Base-by-base conservation (phyloP, 176 grass and related monocot genomes). In the Chrysopogon serrulatus region DNA sequence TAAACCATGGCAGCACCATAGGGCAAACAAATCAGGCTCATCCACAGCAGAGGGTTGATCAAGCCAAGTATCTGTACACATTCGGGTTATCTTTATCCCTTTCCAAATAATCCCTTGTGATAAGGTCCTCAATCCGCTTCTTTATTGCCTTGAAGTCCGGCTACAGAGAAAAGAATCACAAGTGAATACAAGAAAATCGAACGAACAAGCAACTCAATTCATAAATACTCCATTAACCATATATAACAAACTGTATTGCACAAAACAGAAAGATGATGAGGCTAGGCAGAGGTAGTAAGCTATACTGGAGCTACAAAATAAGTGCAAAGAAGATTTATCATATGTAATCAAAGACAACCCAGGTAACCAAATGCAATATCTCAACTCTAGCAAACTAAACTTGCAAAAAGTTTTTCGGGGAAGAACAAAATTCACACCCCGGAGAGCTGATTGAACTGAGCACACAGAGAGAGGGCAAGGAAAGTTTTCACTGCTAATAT, bases 101-200 rank as follows among this genome's bases (percentile, higher is more conserved):
- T 88, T 93, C 94, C 75, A 96, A 68, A 83, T 96, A 96, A 61
- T 96, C 94, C 67, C 91, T 90, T 28, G 86, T 87, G 62, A 96
- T 96, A 80, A 96, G 88, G 61, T 93, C 91, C 77, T 96, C 94
- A 36, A 93, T 93, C 53, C 94, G 89, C 83, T 93, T 96, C 91
- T 96, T 93, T n/a, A 96, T 96, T 35, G 88, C 91, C 82, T 93
- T 93, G 86, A 96, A 91, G 84, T 96, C 94, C 11, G 94, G 94
- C 94, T 96, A 87, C 63, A 89, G 4, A 73, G 57, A 68, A 49
- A 61, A 37, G 41, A 65, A 11, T 57, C 17, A 23, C 36, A 79
- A 80, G 23, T 45, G 76, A 84, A 37, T 5, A 30, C 23, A 80
- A 47, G 43, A 59, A 79, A 40, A 41, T 67, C 30, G 17, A 73